Evolutionary conservation across 192 early-diverging fungal genomes (phyloP).

Genomic region (Linnemannia zychae): DNA sequence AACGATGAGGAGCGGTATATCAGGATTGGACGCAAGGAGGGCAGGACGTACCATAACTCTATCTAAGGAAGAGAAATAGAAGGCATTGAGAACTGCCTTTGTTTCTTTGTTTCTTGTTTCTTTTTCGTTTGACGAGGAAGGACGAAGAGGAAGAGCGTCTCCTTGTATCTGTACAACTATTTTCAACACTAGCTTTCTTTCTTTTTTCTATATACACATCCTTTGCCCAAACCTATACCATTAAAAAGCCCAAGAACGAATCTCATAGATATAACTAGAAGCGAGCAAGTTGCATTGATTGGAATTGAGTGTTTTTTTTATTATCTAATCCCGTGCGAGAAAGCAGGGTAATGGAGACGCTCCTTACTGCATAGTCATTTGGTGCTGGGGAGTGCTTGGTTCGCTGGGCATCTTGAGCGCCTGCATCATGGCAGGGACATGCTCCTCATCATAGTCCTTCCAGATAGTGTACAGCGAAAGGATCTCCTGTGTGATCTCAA

Average conservation of each 20-base stretch:
- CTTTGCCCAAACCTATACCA: too few relatives aligned
- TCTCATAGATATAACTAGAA: too few relatives aligned
- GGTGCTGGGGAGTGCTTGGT: conserved; percentile 16
- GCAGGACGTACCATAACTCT: conserved; percentile 41
- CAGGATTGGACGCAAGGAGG: conserved; percentile 50
- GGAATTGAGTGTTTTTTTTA: neutral
- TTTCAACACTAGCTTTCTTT: too few relatives aligned
- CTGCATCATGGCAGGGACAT: conserved; percentile 62
- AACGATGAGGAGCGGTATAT: conserved; percentile 63
- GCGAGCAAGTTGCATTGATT: too few relatives aligned
- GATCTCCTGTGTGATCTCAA: conserved; percentile 84
- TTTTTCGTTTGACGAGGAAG: too few relatives aligned
- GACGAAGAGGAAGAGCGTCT: too few relatives aligned
- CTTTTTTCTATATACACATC: too few relatives aligned
- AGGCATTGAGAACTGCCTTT: too few relatives aligned
- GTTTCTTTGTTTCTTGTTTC: too few relatives aligned
- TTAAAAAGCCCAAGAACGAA: too few relatives aligned
- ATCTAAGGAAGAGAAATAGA: too few relatives aligned
- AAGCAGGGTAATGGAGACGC: neutral
- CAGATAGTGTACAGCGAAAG: conserved; percentile 78
- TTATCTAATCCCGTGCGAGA: neutral
- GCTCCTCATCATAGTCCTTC: conserved; percentile 73
- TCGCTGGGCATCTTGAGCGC: conserved; percentile 47
- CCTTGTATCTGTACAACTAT: too few relatives aligned
- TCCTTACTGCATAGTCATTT: neutral